Base-by-base conservation (phyloP, 1,139 yeast genomes). In the Saccharomycopsis hybrid region DNA sequence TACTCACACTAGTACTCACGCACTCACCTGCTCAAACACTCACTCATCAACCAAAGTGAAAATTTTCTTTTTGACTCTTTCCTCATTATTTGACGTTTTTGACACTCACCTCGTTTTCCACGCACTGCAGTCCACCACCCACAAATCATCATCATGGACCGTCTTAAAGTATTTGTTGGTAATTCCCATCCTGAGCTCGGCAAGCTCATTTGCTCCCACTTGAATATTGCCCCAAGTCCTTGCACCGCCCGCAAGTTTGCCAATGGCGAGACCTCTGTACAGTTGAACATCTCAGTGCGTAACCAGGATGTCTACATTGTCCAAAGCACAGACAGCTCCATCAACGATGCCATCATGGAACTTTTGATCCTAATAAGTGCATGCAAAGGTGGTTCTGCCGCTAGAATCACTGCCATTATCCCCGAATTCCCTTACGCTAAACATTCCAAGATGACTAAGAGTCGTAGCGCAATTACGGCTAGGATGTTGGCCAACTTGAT, bases 401-500 rank as follows among this genome's bases (percentile, higher is more conserved):
- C 88, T 60, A 89, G 90, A 65, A 88, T 92, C 65, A 92, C 98
- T 24, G 97, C 97, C 5, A 97, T 94, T 38, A 82, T 94, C 49
- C 99, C 99, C 1, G 95, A 89, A 66, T 94, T 90, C 65, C 98
- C 98, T 30, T 94, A 94, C 70, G 88, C 97, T 29, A 94, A 92
- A 66, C 98, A 94, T 68, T 82, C 92, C 57, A 92, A 92, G 71
- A 94, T 92, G 98, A 92, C 90, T 72, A 92, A 88, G 67, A 97
- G 92, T 64, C 78, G 98, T 68, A 98, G 98, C 52, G 97, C 98
- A 36, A 94, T 94, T 60, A 90, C 98, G 3, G 98, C 98, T n/a
- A 78, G 97, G 65, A 90, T 94, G 98, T 76, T 94, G 65, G 97
- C 99, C 53, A 92, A 92, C 60, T 71, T 94, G 62, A 73, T 94